A percentile compares a stretch with the other conserved stretches of the same genome.
Evolutionary conservation across 2,329 filamentous ascomycete genomes (phyloP).

Genomic region (Cordyceps fumosorosea): DNA sequence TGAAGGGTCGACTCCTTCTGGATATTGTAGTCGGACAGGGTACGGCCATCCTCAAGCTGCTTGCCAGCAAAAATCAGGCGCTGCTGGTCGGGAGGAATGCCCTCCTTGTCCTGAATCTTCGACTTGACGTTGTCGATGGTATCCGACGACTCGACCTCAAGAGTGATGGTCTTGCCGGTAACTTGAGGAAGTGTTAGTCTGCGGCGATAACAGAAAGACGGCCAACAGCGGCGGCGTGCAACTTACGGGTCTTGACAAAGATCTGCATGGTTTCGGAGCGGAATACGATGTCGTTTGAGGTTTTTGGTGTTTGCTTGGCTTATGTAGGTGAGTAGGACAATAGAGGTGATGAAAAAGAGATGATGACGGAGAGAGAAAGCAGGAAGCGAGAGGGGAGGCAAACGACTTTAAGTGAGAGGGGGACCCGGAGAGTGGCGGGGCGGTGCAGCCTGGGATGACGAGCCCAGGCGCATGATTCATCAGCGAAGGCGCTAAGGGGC

Average conservation of each 20-base stretch:
- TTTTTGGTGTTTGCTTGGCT: constrained; percentile 5
- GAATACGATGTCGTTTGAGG: not conserved
- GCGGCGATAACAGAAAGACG: not conserved
- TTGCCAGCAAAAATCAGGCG: constrained; percentile 95
- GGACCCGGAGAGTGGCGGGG: constrained; percentile 25
- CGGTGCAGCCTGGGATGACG: constrained; percentile 24
- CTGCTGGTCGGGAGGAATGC: constrained; percentile 89
- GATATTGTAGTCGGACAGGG: constrained; percentile 50
- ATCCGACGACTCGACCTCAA: constrained; percentile 4
- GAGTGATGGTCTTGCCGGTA: constrained; percentile 57
- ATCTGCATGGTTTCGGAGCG: constrained; percentile 66
- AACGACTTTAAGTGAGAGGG: constrained; percentile 24
- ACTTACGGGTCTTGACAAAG: constrained; percentile 93
- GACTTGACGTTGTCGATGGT: constrained; percentile 6
- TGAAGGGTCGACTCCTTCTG: constrained; percentile 65
- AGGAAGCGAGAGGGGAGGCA: constrained; percentile 18
- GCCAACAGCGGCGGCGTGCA: constrained; percentile 18
- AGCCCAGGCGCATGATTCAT: constrained; percentile 29
- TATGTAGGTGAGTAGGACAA: not conserved
- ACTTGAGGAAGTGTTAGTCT: constrained; percentile 34
- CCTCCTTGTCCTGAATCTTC: constrained; percentile 3
- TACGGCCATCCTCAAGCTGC: constrained; percentile 83
- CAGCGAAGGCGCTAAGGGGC: constrained; percentile 22
- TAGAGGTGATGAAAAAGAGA: constrained; percentile 14
- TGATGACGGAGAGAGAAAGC: constrained; percentile 15